Percentiles rank a stretch among this genome's conserved stretches.
Conservation (phyloP, 257 asterid genomes). For the Plantago major region DNA sequence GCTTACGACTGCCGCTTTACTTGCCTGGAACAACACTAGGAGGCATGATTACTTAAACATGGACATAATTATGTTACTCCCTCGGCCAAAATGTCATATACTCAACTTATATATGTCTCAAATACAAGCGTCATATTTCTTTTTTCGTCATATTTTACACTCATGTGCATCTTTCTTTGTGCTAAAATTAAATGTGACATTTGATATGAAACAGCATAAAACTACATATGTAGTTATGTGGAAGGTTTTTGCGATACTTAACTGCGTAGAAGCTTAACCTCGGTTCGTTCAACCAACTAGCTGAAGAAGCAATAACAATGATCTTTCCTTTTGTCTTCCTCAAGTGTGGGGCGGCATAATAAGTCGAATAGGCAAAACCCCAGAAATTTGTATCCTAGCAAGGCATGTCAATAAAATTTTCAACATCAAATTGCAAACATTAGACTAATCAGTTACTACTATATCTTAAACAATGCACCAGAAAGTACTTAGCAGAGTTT, state of each 20-base stretch:
- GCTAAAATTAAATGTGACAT: too few species aligned
- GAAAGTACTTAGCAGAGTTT: neutral
- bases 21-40: constrained; percentile 44
- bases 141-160: too few species aligned
- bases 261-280: constrained; percentile 66
- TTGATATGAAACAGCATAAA: too few species aligned
- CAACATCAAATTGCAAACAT: neutral
- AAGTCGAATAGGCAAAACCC: constrained; percentile 64
- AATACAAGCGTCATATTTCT: too few species aligned
- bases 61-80: too few species aligned
- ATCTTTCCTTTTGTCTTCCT: constrained; percentile 56
- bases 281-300: constrained; percentile 80
- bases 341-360: constrained; percentile 51
- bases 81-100: too few species aligned
- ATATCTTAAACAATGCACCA: too few species aligned
- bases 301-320: constrained; percentile 57
- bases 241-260: constrained; percentile 1
- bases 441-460: too few species aligned
- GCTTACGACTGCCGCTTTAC: constrained; percentile 72
- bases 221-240: too few species aligned
- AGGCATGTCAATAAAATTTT: neutral
- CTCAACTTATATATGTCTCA: too few species aligned
- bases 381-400: constrained; percentile 72
- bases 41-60: too few species aligned
- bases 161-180: too few species aligned